Evolutionary conservation across 208 protist genomes (phyloP), one percentile per base, ranked within the genome.

Genomic region (Angomonas desouzai): DNA sequence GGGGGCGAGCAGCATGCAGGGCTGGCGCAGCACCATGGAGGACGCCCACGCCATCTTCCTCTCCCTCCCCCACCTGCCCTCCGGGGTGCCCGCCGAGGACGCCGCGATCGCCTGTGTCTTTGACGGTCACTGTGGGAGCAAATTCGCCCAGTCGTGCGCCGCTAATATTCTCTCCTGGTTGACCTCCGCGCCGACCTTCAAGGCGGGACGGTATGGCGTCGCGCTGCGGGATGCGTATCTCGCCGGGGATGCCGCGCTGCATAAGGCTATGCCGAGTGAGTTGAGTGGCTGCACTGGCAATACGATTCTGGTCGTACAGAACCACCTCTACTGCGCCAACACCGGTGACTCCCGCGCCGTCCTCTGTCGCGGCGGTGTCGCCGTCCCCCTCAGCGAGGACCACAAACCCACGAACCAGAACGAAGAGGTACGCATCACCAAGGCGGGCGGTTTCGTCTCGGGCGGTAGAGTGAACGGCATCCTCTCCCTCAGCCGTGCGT

Each of bases 301-400:
- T 66, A 89, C 77, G 48, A 73, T 93, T 32, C 61, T 96, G 18
- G 62, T 96, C 55, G 78, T 96, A 7, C 81, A 89, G 45, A 92
- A 91, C 55, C 82, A 95, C 51, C 55, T 98, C 43, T 97, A 97
- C 74, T 97, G 92, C 55, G 93, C 91, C 47, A 98, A 97, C 68
- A 85, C 93, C 34, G 96, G 96, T 27, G 96, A 98, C 72, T 94
- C 91, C 7, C 69, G 96, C 27, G 79, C 84, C 3, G 89, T 98
- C 0, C 60, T 97, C 22, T 97, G 87, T 55, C 77, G 88, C 2
- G 80, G 75, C 27, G 94, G 94, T 9, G 72, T 77, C 43, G 91
- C 92, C 32, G 80, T 97, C 61, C 81, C 92, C 13, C 63, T 98
- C n/a, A 95, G 87, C 48, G 90, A 94, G 43, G 97, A 98, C 70